Base-by-base conservation (phyloP, 257 asterid genomes). In the Dorcoceras hygrometricum region DNA sequence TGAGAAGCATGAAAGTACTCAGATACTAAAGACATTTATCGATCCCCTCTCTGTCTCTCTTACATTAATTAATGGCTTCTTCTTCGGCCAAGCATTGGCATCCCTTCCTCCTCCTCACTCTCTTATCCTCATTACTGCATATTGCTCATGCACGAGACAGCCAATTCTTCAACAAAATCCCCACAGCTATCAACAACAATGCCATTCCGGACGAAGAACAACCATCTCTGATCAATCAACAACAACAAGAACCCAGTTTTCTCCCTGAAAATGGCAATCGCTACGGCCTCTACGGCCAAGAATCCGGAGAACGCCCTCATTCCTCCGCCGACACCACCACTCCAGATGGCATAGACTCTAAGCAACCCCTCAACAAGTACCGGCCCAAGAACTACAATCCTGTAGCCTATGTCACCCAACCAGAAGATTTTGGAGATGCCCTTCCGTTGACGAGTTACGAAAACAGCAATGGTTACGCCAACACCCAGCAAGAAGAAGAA, bases 301-400 rank as follows among this genome's bases (percentile, higher is more conserved):
- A 91, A 5, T 23, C 96, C 51, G 84, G 82, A 67, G 88, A 76
- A 50, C 63, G 81, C 51, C 79, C 95, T n/a, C 95, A 92, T 16
- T 63, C 95, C 80, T 65, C 86, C 77, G 69, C 83, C 53, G 7
- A 19, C 53, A 43, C 53, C 20, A 14, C 53, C 53, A 0, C 39
- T 23, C 76, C 67, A 6, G 43, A 26, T 69, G 46, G 24, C 43
- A 25, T 39, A 2, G 79, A 66, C 26, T 29, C 74, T 50, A 63
- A 57, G 54, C 75, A 73, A 6, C 76, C 84, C 39, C 23, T 60
- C 34, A 59, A 69, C 71, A 91, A 85, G 23, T 81, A 88, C 79
- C 87, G 84, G 11, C 96, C 97, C 62, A 86, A 90, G 65, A 90
- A 90, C 80, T 90, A 90, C 86, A 90, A 88, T 77, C 84, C 95